Evolutionary conservation across 148 eudicot genomes (phyloP).

Genomic region (Cornus florida): DNA sequence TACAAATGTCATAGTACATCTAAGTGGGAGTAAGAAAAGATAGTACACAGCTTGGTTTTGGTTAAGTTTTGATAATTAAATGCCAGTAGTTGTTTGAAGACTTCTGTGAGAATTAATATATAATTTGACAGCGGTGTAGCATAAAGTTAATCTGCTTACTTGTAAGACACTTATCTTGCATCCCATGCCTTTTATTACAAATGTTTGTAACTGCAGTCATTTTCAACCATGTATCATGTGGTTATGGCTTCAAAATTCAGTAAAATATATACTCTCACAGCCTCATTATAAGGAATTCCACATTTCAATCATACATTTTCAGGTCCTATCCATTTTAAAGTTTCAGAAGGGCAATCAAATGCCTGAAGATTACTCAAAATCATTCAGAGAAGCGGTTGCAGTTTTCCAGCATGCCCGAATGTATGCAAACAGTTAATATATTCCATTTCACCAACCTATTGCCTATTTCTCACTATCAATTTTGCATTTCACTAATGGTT

Average conservation of each 20-base stretch:
- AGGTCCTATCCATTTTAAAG: constrained; percentile 70
- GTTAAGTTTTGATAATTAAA: not conserved
- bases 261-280: not conserved
- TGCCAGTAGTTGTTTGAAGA: not conserved
- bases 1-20: too few relatives aligned
- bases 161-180: not conserved
- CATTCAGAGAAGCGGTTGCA: constrained; percentile 67
- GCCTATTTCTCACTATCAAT: not conserved
- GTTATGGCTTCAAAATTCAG: not conserved
- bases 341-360: constrained; percentile 54
- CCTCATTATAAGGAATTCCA: not conserved
- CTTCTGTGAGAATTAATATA: not conserved
- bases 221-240: not conserved
- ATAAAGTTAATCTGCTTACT: not conserved
- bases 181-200: not conserved
- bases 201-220: not conserved
- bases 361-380: constrained; percentile 71
- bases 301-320: constrained; percentile 13
- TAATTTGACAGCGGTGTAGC: not conserved
- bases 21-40: too few relatives aligned
- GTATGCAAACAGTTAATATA: constrained; percentile 29
- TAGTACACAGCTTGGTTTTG: not conserved
- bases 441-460: not conserved
- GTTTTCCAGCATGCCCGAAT: constrained; percentile 82
- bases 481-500: not conserved